Base-by-base conservation (phyloP, 768 basidiomycete species). In the Russula sp. region DNA sequence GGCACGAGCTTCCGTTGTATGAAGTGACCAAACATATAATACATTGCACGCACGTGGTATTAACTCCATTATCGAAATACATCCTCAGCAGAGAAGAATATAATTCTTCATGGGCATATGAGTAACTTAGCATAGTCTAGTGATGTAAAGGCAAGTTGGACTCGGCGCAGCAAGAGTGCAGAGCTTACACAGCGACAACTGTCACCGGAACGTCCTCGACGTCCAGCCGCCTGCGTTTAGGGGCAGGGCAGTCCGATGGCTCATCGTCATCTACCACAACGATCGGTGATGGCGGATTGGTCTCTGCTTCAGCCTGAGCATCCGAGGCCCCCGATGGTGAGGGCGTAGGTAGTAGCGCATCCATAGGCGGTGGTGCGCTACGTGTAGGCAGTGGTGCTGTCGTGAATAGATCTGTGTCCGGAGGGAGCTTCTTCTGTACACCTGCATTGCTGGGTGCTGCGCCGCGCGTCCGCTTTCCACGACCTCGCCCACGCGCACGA, bases 231-330 rank as follows among this genome's bases (percentile, higher is more conserved):
- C 86, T 78, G 65, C 80, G 81, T 73, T 87, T 89, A 56, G 74
- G 70, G 34, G 74, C 78, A 47, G 85, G 83, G 39, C 76, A 79
- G 20, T 48, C 82, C 78, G 42, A 81, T 78, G 38, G 67, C 64
- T 66, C 82, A 57, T 86, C 85, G 62, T 87, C 75, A 41, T 74
- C 86, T 36, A 85, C 76, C 48, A 84, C 74, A 45, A 87, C 75
- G 38, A 84, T 80, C n/a, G 85, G 81, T 10, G 83, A 79, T 18
- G 77, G 76, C 18, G 77, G 68, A 60, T 65, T 75, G 42, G 69
- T 70, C 52, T 67, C 68, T 22, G 63, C 68, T 71, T 63, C 69
- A 65, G 50, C 69, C 47, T 56, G 54, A 25, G 41, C 61, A 39
- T 38, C 55, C 34, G 65, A 58, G 32, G 50, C 16, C 39, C 43